These are phyloP conservation scores for Dendrobium catenatum DNA, from an alignment of 106 monocot species.

Conservation along the genomic window DNA sequence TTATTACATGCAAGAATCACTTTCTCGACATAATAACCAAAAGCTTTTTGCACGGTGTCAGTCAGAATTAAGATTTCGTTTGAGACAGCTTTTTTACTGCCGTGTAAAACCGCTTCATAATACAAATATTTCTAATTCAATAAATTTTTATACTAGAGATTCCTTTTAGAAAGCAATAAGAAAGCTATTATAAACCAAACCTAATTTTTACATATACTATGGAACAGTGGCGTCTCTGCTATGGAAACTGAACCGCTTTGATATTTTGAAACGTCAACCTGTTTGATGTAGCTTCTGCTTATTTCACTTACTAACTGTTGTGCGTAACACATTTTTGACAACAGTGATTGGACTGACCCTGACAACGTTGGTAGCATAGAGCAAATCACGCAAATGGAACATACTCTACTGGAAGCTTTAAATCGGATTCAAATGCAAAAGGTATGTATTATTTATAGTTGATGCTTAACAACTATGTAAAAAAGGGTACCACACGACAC, in stretches of 20 bases:
- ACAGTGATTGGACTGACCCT: slow-evolving; percentile 67
- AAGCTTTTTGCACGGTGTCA: not conserved
- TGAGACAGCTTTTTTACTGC: no score
- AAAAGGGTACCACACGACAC: not conserved
- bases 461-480: not conserved
- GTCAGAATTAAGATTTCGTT: not conserved
- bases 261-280: not conserved
- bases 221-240: not conserved
- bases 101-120: no score
- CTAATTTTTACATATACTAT: not conserved
- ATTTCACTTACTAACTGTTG: not conserved
- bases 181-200: no score
- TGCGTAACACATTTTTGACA: not conserved
- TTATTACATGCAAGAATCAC: not conserved
- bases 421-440: slow-evolving; percentile 41
- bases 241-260: not conserved
- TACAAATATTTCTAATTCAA: no score
- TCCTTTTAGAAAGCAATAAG: no score
- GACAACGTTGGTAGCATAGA: slow-evolving; percentile 59
- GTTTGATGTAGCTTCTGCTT: not conserved
- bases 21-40: not conserved
- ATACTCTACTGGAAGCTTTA: slow-evolving; percentile 53
- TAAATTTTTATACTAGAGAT: no score
- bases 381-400: slow-evolving; percentile 68
- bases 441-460: slow-evolving; percentile 26